Conservation (phyloP, 805 yeast species). For the Barnettozyma wickerhamii region DNA sequence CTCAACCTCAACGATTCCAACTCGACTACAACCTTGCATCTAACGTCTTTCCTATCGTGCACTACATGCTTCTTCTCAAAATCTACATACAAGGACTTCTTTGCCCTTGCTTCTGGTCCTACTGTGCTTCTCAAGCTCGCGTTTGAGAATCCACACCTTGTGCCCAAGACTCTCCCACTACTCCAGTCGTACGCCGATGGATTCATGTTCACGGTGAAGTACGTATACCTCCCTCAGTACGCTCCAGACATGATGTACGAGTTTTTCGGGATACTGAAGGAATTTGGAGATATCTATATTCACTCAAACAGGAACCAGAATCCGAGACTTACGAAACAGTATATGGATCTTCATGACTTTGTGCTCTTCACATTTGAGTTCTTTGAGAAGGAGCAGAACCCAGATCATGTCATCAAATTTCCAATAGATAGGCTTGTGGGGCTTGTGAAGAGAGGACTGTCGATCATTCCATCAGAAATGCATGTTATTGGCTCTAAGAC, state of each 20-base stretch:
- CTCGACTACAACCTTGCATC: conserved; percentile 7
- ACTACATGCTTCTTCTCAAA: conserved; percentile 11
- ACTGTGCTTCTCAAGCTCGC: conserved; percentile 12
- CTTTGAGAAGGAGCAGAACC: conserved; percentile 7
- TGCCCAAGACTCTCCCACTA: conserved; percentile 10
- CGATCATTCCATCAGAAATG: conserved; percentile 15
- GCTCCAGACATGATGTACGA: conserved; percentile 16
- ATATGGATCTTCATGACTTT: conserved; percentile 8
- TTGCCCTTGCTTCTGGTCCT: conserved; percentile 20
- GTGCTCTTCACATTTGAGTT: conserved; percentile 8
- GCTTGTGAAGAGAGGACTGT: conserved; percentile 16
- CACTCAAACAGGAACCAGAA: conserved; percentile 5
- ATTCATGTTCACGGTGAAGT: conserved; percentile 14
- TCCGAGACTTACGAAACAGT: conserved; percentile 6
- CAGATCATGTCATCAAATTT: conserved; percentile 14
- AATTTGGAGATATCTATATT: conserved; percentile 17
- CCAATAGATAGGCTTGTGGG: conserved; percentile 17
- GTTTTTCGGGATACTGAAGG: conserved; percentile 12
- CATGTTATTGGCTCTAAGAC: conserved; percentile 13
- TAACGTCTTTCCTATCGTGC: conserved; percentile 9
- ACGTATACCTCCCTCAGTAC: conserved; percentile 21
- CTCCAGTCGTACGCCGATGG: conserved; percentile 20
- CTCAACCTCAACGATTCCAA: conserved; percentile 15
- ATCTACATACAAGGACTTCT: conserved; percentile 13
- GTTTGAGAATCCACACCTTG: conserved; percentile 13